Percentiles rank a stretch among this genome's conserved stretches.
These are phyloP conservation scores for Petunia axillaris DNA, from an alignment of 257 asterid genomes.

Conservation along the genomic window DNA sequence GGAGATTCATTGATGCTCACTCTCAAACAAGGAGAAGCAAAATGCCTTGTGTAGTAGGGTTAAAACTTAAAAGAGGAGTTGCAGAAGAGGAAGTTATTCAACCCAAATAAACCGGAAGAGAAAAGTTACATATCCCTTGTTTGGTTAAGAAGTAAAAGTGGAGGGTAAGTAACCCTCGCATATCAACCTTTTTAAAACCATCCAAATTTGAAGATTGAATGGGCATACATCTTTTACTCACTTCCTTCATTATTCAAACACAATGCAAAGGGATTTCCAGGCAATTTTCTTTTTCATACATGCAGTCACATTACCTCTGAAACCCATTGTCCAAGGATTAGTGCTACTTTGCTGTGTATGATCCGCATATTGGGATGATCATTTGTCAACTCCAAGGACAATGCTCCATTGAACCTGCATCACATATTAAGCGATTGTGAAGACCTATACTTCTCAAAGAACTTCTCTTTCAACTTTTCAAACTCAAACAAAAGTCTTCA, in stretches of 20 bases:
- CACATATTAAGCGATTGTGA: constrained; percentile 32
- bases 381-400: constrained; percentile 80
- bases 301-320: constrained; percentile 72
- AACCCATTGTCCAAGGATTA: constrained; percentile 98
- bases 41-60: not conserved
- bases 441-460: constrained; percentile 9
- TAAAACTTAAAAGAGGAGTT: constrained; percentile 15
- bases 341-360: constrained; percentile 91
- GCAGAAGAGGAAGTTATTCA: constrained; percentile 8
- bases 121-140: constrained; percentile 18
- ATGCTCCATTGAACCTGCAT: constrained; percentile 90
- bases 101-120: constrained; percentile 9
- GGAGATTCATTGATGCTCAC: constrained; percentile 15
- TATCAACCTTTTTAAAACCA: not conserved
- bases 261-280: not conserved
- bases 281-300: not conserved
- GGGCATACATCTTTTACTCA: not conserved
- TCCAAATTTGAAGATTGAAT: constrained; percentile 13
- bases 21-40: constrained; percentile 18
- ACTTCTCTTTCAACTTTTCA: not conserved
- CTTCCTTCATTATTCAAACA: constrained; percentile 1
- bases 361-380: constrained; percentile 90
- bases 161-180: constrained; percentile 15
- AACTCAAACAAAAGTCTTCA: constrained; percentile 15
- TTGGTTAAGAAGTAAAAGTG: not conserved